These are phyloP conservation scores for Glycine latifolia DNA, from an alignment of 306 rosid genomes.

Conservation along the genomic window DNA sequence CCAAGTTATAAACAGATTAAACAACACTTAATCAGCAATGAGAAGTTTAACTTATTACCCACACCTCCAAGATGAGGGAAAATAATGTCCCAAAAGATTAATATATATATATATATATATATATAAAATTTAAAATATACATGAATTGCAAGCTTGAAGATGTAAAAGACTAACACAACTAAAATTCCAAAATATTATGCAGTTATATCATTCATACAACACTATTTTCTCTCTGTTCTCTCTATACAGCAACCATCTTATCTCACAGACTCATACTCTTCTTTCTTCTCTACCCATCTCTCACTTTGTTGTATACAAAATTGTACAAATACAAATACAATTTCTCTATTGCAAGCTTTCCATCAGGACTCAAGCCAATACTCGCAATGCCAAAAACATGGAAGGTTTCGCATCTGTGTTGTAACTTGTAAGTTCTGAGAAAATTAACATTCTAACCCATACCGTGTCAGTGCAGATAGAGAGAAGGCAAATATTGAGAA, in stretches of 20 bases:
- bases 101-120: background rate
- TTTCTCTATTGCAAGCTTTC: constrained; percentile 16
- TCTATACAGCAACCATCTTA: background rate
- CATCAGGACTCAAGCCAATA: background rate
- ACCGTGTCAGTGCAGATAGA: background rate
- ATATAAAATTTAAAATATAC: background rate
- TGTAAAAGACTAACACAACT: constrained; percentile 13
- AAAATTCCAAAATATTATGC: constrained; percentile 15
- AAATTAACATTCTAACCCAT: constrained; percentile 5
- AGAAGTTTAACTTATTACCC: constrained; percentile 15
- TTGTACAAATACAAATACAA: constrained; percentile 4
- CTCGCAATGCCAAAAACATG: background rate
- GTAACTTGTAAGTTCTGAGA: background rate
- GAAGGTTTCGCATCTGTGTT: background rate
- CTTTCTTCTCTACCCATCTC: background rate
- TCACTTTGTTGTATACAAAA: background rate
- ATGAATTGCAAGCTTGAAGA: constrained; percentile 9
- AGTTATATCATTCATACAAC: background rate
- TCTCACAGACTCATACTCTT: background rate
- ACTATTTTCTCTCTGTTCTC: background rate
- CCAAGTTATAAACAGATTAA: constrained; percentile 10
- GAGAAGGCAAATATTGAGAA: background rate
- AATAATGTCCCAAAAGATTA: background rate
- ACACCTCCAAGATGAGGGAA: background rate
- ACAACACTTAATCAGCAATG: background rate